Base-by-base conservation (phyloP, 192 early-diverging fungal species). In the Phycomyces blakesleeanus region DNA sequence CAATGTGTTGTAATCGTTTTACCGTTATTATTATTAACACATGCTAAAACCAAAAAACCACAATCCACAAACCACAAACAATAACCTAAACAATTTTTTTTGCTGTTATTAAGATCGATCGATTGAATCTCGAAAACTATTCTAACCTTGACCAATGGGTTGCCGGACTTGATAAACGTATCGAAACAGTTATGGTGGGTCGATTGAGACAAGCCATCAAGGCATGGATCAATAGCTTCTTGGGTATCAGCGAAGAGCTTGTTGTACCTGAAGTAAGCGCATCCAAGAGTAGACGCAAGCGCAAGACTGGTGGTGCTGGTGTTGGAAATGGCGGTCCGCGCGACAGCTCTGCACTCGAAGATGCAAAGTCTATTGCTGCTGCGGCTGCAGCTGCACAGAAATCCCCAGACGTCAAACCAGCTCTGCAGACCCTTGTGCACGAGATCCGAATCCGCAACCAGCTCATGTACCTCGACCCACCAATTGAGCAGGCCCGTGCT, bases 131-230 rank as follows among this genome's bases (percentile, higher is more conserved):
- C 49, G 96, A 98, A 71, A 84, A 84, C 29, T 99, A 93, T 63
- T 92, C 96, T 0, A 99, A 99, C 63, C 77, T 99, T 27, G 87
- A 94, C 41, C 71, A 82, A 51, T 99, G 95, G 94, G 94, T 96
- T 2, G 70, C 79, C 8, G 81, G 87, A 59, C 78, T 98, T 26
- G 92, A 98, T 68, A 61, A 72, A 53, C 82, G 79, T 26, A 84
- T 99, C 44, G 94, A 96, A 71, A 61, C 67, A 3, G 87, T 91
- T 14, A 82, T 99, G 10, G 63, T 84, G 8, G 69, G 63, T 24
- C 88, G 98, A 0, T 71, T 99, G 47, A 78, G 88, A 55, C 75
- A 69, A 29, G 93, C 96, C 0, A 80, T 98, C 52, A 83, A 85
- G 49, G 74, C 85, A 24, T 92, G 91, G 91, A 84, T 81, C 51